Evolutionary conservation across 148 eudicot species (phyloP), one percentile per base, ranked within the genome.

Genomic region (Vaccinium corymbosum): DNA sequence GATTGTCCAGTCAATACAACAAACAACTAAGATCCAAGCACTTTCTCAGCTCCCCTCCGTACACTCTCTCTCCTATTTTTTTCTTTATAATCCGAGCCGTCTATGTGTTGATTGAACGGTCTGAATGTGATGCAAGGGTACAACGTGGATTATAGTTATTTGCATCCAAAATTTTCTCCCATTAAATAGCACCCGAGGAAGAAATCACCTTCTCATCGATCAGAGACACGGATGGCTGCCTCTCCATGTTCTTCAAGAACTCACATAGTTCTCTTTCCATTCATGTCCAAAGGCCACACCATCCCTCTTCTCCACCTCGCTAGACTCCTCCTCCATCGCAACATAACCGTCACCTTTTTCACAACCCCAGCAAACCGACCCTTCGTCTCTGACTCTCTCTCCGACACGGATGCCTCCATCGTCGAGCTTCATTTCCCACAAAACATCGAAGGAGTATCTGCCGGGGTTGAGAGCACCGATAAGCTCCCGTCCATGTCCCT

Each of bases 211-310:
- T 59, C 14, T 0, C 6, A 1, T 2, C 1, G 20, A 12, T 6
- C n/a, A 73, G 20, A 73, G 76, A 38, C 11, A 38, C 50, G 6
- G n/a, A 76, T 76, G 56, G 79, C 48, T 76, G 10, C 78, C 8
- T 74, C 78, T 7, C 2, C 56, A 8, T 17, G 14, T 48, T 51
- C 79, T 74, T 74, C 51, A 10, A 15, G 42, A 76, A 7, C 8
- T 49, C 79, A 76, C 29, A 22, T 76, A 12, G 79, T 76, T n/a
- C 32, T 94, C 1, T 94, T 93, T 70, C 98, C 96, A 0, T 94
- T 93, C 91, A 93, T 94, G 98, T 88, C 98, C 72, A 94, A 94
- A 87, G 98, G 96, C 88, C 98, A 94, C 86, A 92, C 88, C 3
- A 90, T 94, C 68, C 95, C 98, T 2, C 76, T 91, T 25, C 90